A percentile compares a stretch with the other conserved stretches of the same genome.
phyloP scores from a whole-genome alignment of 306 rosid species.

The Inga laurina region DNA sequence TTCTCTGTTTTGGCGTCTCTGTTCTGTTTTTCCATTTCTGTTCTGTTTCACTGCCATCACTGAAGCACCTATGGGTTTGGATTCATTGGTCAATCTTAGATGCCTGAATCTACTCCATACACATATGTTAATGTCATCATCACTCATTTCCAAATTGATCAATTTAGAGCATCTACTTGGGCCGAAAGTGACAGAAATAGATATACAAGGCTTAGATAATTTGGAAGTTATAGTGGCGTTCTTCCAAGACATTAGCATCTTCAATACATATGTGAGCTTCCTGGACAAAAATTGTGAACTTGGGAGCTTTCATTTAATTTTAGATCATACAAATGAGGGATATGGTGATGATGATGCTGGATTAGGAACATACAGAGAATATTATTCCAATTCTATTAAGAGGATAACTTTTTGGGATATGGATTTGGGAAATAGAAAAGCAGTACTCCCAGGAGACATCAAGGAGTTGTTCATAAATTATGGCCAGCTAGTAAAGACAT shows the following conservation, averaged over 20 bases:
- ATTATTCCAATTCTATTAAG: background rate
- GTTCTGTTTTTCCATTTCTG: too few species aligned
- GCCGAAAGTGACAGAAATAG: background rate
- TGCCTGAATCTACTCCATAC: background rate
- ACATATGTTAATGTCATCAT: background rate
- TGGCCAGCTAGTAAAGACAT: background rate
- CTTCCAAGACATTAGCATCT: background rate
- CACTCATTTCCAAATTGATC: background rate
- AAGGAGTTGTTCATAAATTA: fast-evolving
- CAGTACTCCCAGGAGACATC: background rate
- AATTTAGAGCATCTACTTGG: background rate
- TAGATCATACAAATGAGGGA: too few species aligned
- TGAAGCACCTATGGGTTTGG: background rate
- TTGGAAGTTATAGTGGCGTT: background rate
- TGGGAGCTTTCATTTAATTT: too few species aligned
- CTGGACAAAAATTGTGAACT: background rate
- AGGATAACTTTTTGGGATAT: too few species aligned
- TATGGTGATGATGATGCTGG: too few species aligned
- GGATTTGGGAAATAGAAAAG: too few species aligned
- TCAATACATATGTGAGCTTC: background rate
- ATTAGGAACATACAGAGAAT: too few species aligned
- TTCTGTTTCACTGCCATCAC: too few species aligned
- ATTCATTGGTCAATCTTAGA: background rate
- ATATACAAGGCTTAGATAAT: too few species aligned
- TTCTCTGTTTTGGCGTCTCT: too few species aligned